A percentile compares a stretch with the other conserved stretches of the same genome.
phyloP scores from a whole-genome alignment of 2,329 filamentous ascomycete species.

The Fusarium multiceps region DNA sequence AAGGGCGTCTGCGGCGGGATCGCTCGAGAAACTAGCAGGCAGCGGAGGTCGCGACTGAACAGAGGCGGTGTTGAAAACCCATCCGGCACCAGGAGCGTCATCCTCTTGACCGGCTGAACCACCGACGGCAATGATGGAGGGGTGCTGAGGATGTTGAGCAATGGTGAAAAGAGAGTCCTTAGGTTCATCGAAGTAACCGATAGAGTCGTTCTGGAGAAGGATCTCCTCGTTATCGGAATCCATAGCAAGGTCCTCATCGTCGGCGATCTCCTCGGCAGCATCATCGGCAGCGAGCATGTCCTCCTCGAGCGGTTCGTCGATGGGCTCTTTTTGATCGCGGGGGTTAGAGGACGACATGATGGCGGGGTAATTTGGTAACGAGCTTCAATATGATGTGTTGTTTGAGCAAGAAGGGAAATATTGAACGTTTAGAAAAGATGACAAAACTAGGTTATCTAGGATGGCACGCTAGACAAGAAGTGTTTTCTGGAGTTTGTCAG shows the following conservation, averaged over 20 bases:
- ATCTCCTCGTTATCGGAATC: constrained; percentile 83
- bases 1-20: constrained; percentile 63
- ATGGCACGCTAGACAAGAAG: not conserved
- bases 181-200: constrained; percentile 91
- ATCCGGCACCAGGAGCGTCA: constrained; percentile 79
- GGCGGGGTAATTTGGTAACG: constrained; percentile 39
- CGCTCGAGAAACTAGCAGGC: constrained; percentile 78
- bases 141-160: constrained; percentile 86
- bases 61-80: constrained; percentile 81
- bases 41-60: constrained; percentile 74
- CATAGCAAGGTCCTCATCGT: constrained; percentile 80
- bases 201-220: constrained; percentile 87
- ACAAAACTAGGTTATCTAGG: not conserved
- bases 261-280: constrained; percentile 79
- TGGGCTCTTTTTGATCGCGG: constrained; percentile 40
- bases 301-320: constrained; percentile 51
- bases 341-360: constrained; percentile 50
- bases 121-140: constrained; percentile 85
- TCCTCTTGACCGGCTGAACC: constrained; percentile 73
- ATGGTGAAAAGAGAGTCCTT: constrained; percentile 95
- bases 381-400: not conserved
- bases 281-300: constrained; percentile 66
- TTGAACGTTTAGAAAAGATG: not conserved
- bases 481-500: constrained; percentile 25
- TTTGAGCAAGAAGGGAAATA: not conserved